phyloP scores from a whole-genome alignment of 2,329 filamentous ascomycete species.

The Talaromyces funiculosus region DNA sequence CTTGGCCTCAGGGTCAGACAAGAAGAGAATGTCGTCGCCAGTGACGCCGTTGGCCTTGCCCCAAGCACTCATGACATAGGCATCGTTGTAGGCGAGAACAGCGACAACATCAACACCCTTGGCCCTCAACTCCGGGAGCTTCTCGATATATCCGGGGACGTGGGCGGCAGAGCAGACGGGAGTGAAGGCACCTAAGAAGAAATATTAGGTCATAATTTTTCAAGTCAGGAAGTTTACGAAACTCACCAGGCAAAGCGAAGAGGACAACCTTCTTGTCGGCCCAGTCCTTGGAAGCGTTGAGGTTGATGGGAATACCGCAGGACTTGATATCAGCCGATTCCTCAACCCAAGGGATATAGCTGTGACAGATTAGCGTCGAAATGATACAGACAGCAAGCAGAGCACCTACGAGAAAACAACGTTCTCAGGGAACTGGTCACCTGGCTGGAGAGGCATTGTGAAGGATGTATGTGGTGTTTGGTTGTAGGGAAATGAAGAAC shows the following conservation, averaged over 20 bases:
- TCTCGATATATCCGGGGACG: slow-evolving; percentile 72
- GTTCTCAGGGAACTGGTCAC: slow-evolving; percentile 75
- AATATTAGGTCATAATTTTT: background rate
- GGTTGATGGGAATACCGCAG: slow-evolving; percentile 73
- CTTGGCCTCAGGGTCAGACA: slow-evolving; percentile 64
- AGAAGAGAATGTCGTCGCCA: slow-evolving; percentile 70
- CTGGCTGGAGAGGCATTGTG: slow-evolving; percentile 65
- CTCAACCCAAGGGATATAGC: slow-evolving; percentile 70
- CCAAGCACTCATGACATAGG: slow-evolving; percentile 84
- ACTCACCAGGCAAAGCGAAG: slow-evolving; percentile 60
- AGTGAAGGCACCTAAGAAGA: slow-evolving; percentile 64
- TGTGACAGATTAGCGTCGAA: slow-evolving; percentile 24
- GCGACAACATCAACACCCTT: slow-evolving; percentile 81
- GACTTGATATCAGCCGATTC: slow-evolving; percentile 64
- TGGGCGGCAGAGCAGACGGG: slow-evolving; percentile 78
- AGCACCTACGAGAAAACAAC: slow-evolving; percentile 66
- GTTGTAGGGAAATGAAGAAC: background rate
- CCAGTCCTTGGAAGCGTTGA: slow-evolving; percentile 73
- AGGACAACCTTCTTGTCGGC: slow-evolving; percentile 67
- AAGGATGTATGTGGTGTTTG: background rate
- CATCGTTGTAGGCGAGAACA: slow-evolving; percentile 78
- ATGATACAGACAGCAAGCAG: background rate
- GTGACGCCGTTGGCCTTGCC: slow-evolving; percentile 78
- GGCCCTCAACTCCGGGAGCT: slow-evolving; percentile 62
- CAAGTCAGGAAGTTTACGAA: background rate